These are phyloP conservation scores for Rhizopogon vulgaris DNA, from an alignment of 768 basidiomycete genomes.

Conservation along the genomic window DNA sequence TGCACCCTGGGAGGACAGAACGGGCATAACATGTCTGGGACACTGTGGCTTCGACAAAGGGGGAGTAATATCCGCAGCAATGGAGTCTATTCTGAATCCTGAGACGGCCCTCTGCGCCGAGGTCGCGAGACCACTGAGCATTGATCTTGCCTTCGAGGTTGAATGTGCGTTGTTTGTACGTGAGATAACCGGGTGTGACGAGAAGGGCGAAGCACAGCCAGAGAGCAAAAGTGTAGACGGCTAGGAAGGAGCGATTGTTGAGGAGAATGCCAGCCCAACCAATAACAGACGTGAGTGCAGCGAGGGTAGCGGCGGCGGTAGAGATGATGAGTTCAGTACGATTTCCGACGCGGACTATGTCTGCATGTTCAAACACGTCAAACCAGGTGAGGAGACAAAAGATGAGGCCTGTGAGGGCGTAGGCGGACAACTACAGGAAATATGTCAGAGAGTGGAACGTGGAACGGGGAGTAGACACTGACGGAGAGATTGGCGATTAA, in stretches of 20 bases:
- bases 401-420: slow-evolving; percentile 56
- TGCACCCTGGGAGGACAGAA: slow-evolving; percentile 69
- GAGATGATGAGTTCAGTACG: slow-evolving; percentile 61
- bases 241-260: slow-evolving; percentile 80
- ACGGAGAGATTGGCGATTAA: slow-evolving; percentile 38
- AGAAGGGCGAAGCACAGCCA: slow-evolving; percentile 72
- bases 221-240: slow-evolving; percentile 61
- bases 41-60: slow-evolving; percentile 75
- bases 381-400: slow-evolving; percentile 73
- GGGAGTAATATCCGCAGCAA: slow-evolving; percentile 81
- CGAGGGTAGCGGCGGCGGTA: slow-evolving; percentile 56
- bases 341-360: slow-evolving; percentile 70
- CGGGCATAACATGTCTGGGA: slow-evolving; percentile 71
- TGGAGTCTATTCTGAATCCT: slow-evolving; percentile 66
- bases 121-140: slow-evolving; percentile 61
- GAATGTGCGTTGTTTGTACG: slow-evolving; percentile 69
- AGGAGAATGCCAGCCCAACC: slow-evolving; percentile 78
- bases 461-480: neutral
- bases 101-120: slow-evolving; percentile 55
- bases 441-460: neutral
- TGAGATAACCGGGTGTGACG: slow-evolving; percentile 70
- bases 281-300: slow-evolving; percentile 59
- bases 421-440: slow-evolving; percentile 43
- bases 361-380: slow-evolving; percentile 62
- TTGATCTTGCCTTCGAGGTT: slow-evolving; percentile 82